phyloP scores from a whole-genome alignment of 139 green algal species.

The Penium margaritaceum region DNA sequence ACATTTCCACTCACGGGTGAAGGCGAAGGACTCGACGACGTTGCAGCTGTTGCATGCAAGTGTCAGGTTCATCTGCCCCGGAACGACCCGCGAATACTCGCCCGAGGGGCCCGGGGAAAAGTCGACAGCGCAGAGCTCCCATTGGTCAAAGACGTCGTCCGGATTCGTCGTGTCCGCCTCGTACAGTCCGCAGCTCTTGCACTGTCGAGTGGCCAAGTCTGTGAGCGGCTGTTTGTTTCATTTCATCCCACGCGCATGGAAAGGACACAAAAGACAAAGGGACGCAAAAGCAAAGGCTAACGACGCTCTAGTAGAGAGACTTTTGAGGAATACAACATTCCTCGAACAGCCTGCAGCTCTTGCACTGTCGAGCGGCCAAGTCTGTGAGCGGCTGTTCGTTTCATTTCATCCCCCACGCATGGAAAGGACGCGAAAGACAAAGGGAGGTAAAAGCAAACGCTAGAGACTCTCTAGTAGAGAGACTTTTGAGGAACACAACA shows the following conservation, averaged over 20 bases:
- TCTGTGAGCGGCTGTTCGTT: constrained; percentile 17
- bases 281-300: too few relatives aligned
- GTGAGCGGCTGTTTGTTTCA: constrained; percentile 26
- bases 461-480: too few relatives aligned
- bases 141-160: constrained; percentile 18
- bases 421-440: too few relatives aligned
- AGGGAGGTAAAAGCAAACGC: too few relatives aligned
- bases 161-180: constrained; percentile 10
- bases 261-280: too few relatives aligned
- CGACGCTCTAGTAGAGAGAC: too few relatives aligned
- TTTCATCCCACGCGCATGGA: too few relatives aligned
- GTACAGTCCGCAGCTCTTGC: constrained; percentile 21
- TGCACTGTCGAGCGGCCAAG: constrained; percentile 5
- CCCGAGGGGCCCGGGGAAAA: constrained; percentile 50
- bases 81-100: background rate
- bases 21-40: too few relatives aligned
- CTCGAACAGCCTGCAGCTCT: constrained; percentile 18
- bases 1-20: too few relatives aligned
- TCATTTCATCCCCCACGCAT: too few relatives aligned
- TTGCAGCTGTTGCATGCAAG: constrained; percentile 1
- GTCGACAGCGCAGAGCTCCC: constrained; percentile 48
- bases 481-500: too few relatives aligned
- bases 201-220: background rate
- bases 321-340: too few relatives aligned
- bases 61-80: background rate